These are phyloP conservation scores for Themeda triandra DNA, from an alignment of 176 grass and related monocot genomes.

Conservation along the genomic window DNA sequence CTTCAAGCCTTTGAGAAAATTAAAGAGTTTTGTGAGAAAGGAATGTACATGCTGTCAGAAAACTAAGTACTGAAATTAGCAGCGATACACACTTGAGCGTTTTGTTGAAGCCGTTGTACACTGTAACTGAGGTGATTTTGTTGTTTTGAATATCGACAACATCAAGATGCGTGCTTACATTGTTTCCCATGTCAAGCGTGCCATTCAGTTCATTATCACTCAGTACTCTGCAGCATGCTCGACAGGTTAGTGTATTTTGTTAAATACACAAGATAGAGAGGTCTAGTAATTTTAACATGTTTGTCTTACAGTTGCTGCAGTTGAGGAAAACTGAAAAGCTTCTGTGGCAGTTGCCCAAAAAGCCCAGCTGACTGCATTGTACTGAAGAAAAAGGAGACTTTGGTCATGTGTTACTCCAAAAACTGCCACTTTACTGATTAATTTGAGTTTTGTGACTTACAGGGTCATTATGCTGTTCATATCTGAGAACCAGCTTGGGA, in stretches of 20 bases:
- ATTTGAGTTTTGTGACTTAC: conserved; percentile 38
- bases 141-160: conserved; percentile 59
- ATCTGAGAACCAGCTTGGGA: conserved; percentile 62
- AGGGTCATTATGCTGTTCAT: conserved; percentile 35
- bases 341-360: conserved; percentile 49
- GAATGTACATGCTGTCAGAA: neutral
- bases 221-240: conserved; percentile 48
- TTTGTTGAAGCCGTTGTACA: conserved; percentile 29
- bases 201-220: conserved; percentile 65
- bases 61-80: neutral
- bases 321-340: conserved; percentile 45
- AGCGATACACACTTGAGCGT: conserved; percentile 39
- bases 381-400: conserved; percentile 24
- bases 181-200: conserved; percentile 66
- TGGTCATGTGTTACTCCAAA: neutral
- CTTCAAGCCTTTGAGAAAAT: conserved; percentile 34
- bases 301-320: conserved; percentile 72
- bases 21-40: conserved; percentile 17
- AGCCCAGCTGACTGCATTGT: conserved; percentile 56
- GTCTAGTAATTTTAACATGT: neutral
- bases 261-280: neutral
- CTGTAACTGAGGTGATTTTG: conserved; percentile 31
- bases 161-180: conserved; percentile 19
- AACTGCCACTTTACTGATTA: neutral
- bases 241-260: conserved; percentile 22